A percentile compares a stretch with the other conserved stretches of the same genome.
These are phyloP conservation scores for Babesia microti DNA, from an alignment of 169 alveolate species.

Conservation along the genomic window DNA sequence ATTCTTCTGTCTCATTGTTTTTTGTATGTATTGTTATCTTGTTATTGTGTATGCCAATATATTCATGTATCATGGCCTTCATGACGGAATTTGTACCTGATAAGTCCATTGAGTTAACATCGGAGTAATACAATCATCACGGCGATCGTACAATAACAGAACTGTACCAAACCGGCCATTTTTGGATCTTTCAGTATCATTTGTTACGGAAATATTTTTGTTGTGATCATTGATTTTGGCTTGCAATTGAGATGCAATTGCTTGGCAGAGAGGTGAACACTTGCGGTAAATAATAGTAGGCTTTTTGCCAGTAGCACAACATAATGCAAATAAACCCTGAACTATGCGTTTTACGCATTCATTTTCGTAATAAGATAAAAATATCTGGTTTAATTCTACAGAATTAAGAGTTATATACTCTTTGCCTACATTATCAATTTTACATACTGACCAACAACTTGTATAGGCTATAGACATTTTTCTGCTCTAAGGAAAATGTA, in stretches of 20 bases:
- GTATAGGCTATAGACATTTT: conserved; percentile 65
- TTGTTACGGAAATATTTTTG: conserved; percentile 14
- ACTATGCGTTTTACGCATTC: background rate
- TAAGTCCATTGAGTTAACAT: conserved; percentile 93
- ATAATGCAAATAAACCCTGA: conserved; percentile 9
- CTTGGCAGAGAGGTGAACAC: conserved; percentile 14
- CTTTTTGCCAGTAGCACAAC: conserved; percentile 8
- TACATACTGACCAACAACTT: conserved; percentile 34
- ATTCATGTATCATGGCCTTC: conserved; percentile 92
- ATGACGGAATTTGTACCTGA: too few species aligned
- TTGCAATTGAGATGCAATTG: conserved; percentile 38
- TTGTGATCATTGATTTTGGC: conserved; percentile 32
- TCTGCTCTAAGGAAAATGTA: conserved; percentile 72
- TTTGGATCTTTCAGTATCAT: conserved; percentile 6
- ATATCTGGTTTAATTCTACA: background rate
- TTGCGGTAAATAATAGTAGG: conserved; percentile 30
- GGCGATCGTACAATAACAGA: conserved; percentile 81
- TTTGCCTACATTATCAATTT: conserved; percentile 21
- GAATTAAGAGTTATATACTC: conserved; percentile 6
- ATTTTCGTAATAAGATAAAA: background rate
- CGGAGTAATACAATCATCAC: conserved; percentile 93
- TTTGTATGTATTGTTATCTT: conserved; percentile 63
- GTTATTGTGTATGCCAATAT: conserved; percentile 76
- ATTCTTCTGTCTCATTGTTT: conserved; percentile 16
- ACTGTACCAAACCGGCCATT: conserved; percentile 45